Percentiles rank a stretch among this genome's conserved stretches.
Conservation (phyloP, 768 basidiomycete species). For the Coprinopsis sp. region DNA sequence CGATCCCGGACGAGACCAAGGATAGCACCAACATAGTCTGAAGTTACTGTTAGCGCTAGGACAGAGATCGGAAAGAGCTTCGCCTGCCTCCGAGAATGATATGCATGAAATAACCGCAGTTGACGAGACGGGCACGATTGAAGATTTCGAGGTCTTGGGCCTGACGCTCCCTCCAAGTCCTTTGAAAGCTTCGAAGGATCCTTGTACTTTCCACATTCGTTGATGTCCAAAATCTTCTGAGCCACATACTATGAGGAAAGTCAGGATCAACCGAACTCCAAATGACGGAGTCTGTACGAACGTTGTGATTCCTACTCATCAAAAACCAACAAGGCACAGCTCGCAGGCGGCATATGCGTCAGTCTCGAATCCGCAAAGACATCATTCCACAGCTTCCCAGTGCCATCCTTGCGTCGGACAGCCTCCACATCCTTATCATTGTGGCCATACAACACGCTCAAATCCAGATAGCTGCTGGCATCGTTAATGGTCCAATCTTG, state of each 20-base stretch:
- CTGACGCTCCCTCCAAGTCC: slow-evolving; percentile 17
- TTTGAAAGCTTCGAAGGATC: slow-evolving; percentile 17
- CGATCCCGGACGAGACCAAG: slow-evolving; percentile 65
- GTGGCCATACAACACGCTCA: slow-evolving; percentile 70
- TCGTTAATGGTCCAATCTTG: slow-evolving; percentile 52
- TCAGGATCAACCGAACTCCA: slow-evolving; percentile 8
- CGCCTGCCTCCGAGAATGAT: slow-evolving; percentile 53
- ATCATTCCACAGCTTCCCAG: slow-evolving; percentile 64
- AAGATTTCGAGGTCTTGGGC: slow-evolving; percentile 77
- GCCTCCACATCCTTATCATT: slow-evolving; percentile 39
- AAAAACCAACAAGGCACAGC: slow-evolving; percentile 64
- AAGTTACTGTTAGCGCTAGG: background rate
- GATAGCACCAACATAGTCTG: slow-evolving; percentile 73
- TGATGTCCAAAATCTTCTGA: slow-evolving; percentile 59
- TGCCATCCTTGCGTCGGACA: slow-evolving; percentile 60
- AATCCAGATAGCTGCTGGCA: slow-evolving; percentile 70
- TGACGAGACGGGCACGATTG: slow-evolving; percentile 66
- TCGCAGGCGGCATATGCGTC: slow-evolving; percentile 68
- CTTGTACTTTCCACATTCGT: slow-evolving; percentile 52
- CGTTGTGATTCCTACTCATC: slow-evolving; percentile 71
- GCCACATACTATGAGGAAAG: slow-evolving; percentile 54
- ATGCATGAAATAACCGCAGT: slow-evolving; percentile 68
- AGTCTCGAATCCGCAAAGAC: slow-evolving; percentile 65
- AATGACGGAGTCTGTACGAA: slow-evolving; percentile 25
- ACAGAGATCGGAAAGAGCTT: background rate